Base-by-base conservation (phyloP, 805 yeast species). In the Yarrowia yakushimensis region DNA sequence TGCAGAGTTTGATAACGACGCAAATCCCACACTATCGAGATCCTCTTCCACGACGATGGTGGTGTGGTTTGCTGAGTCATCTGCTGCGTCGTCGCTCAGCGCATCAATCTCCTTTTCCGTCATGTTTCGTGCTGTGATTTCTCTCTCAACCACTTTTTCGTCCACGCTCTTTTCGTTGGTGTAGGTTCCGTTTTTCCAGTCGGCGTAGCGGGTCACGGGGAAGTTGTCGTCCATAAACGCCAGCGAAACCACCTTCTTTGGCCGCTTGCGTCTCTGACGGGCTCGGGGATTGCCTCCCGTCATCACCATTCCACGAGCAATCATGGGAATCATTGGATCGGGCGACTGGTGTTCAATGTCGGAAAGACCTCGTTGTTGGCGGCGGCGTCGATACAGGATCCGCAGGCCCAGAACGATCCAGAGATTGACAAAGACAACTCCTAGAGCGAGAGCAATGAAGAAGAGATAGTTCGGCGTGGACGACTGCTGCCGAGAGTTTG, bases 361-460 rank as follows among this genome's bases (percentile, higher is more conserved):
- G 11, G 63, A 39, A 42, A 52, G 63, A 31, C 63, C 64, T 27
- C 60, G 60, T 20, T 55, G 68, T 27, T 70, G 67, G n/a, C 68
- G 67, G 8, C 71, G 65, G 15, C 69, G 67, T 2, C 73, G 63
- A 46, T 67, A 65, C 59, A 74, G 73, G 61, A 70, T 73, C 36
- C 70, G 66, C 13, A 74, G 62, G 18, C 76, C 76, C 33, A 73
- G 63, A 48, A 73, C 64, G 60, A 73, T 65, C 77, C 77, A 74
- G 22, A 74, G 66, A 50, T 71, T 69, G 23, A 71, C 68, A 61
- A 74, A 74, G 7, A 74, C 70, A 4, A 74, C 66, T 5, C 77
- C 77, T 33, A 74, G 66, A 2, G 75, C 77, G 8, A 74, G 68
- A 17, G 76, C 76, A 41, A 74, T 71, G 61, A 74, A 74, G 66